Percentiles rank a stretch among this genome's conserved stretches.
phyloP scores from a whole-genome alignment of 805 yeast genomes.

The Cyberlindnera samutprakarnensis region DNA sequence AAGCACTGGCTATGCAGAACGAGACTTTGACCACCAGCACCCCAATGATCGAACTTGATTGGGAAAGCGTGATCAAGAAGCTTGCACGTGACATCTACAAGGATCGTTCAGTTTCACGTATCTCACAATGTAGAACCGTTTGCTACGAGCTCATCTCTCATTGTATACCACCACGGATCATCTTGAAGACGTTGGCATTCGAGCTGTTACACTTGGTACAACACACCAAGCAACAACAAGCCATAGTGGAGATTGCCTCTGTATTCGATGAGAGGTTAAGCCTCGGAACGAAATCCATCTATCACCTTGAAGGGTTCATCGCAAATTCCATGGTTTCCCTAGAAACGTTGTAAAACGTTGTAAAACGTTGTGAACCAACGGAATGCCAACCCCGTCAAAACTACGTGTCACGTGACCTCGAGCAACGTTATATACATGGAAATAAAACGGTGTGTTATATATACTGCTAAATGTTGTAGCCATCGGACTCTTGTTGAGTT shows the following conservation, averaged over 20 bases:
- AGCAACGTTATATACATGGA: too few species aligned
- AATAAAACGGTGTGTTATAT: too few species aligned
- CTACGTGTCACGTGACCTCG: too few species aligned
- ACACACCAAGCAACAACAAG: slow-evolving; percentile 28
- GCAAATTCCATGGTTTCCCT: slow-evolving; percentile 80
- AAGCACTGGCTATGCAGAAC: slow-evolving; percentile 70
- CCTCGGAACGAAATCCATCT: slow-evolving; percentile 81
- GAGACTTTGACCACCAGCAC: slow-evolving; percentile 42
- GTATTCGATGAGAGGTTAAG: slow-evolving; percentile 79
- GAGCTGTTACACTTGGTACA: slow-evolving; percentile 31
- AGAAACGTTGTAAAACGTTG: too few species aligned
- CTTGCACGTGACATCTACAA: slow-evolving; percentile 53
- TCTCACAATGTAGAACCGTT: slow-evolving; percentile 51
- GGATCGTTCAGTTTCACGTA: slow-evolving; percentile 55
- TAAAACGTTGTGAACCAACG: too few species aligned
- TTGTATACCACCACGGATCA: slow-evolving; percentile 84
- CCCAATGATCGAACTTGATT: slow-evolving; percentile 66
- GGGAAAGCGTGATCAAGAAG: slow-evolving; percentile 74
- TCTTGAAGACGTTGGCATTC: slow-evolving; percentile 56
- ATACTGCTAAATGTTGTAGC: too few species aligned
- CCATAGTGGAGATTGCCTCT: slow-evolving; percentile 57
- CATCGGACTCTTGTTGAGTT: too few species aligned
- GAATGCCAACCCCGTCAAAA: too few species aligned
- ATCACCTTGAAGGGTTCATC: slow-evolving; percentile 90
- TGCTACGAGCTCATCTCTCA: slow-evolving; percentile 84